Percentiles rank a stretch among this genome's conserved stretches.
Evolutionary conservation across 352 stramenopile species (phyloP).

Genomic region (Phytophthora macrochlamydospora): DNA sequence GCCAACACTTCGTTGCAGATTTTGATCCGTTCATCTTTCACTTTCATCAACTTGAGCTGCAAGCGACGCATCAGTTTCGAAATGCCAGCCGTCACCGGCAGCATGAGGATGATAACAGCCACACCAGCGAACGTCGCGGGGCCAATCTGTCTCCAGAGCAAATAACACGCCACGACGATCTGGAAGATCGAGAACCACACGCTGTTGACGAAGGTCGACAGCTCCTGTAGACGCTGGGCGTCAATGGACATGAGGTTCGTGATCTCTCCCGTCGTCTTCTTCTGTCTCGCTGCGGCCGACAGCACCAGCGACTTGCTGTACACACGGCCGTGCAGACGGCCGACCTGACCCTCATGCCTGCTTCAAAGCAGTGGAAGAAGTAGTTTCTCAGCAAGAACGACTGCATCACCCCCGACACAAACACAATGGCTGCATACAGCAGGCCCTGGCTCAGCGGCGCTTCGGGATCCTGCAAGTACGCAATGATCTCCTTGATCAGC

Average conservation of each 20-base stretch:
- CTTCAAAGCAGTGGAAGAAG: slow-evolving; percentile 72
- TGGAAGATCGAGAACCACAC: slow-evolving; percentile 81
- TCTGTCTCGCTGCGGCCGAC: slow-evolving; percentile 58
- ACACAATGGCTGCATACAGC: slow-evolving; percentile 53
- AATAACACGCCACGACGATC: slow-evolving; percentile 53
- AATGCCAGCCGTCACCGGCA: slow-evolving; percentile 85
- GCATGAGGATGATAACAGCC: slow-evolving; percentile 90
- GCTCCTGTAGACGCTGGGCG: slow-evolving; percentile 90
- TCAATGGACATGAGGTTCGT: slow-evolving; percentile 96
- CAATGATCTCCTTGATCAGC: slow-evolving; percentile 74
- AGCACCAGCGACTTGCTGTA: slow-evolving; percentile 74
- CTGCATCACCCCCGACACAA: slow-evolving; percentile 54
- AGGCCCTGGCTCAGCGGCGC: slow-evolving; percentile 49
- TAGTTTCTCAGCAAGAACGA: slow-evolving; percentile 69
- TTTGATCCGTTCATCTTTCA: slow-evolving; percentile 94
- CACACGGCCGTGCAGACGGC: slow-evolving; percentile 57
- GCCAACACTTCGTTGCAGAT: slow-evolving; percentile 93
- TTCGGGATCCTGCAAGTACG: slow-evolving; percentile 53
- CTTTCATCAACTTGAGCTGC: slow-evolving; percentile 88
- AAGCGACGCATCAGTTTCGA: slow-evolving; percentile 76
- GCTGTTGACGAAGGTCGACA: slow-evolving; percentile 91
- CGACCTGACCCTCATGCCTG: slow-evolving; percentile 57
- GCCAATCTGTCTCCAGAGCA: slow-evolving; percentile 65
- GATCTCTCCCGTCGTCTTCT: slow-evolving; percentile 89
- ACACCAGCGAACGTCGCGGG: slow-evolving; percentile 86